phyloP scores from a whole-genome alignment of 2,329 filamentous ascomycete genomes.

The Aureobasidium sp. region DNA sequence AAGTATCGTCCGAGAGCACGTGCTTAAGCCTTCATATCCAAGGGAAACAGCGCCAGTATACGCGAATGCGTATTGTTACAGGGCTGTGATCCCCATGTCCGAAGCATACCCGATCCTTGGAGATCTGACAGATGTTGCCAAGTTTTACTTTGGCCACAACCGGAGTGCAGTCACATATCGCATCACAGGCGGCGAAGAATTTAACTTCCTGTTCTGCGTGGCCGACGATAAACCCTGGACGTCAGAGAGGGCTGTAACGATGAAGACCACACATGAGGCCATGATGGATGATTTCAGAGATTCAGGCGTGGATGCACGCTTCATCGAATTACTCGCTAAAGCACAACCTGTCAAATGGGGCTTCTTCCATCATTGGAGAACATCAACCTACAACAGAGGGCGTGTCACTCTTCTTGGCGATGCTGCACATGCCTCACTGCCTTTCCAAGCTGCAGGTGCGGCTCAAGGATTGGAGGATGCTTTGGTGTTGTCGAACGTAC shows the following conservation, averaged over 20 bases:
- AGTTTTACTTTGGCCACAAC: conserved; percentile 21
- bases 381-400: background rate
- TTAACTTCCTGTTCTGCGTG: background rate
- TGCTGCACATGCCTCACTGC: background rate
- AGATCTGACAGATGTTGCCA: conserved; percentile 22
- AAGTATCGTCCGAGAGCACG: conserved; percentile 17
- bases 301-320: background rate
- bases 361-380: background rate
- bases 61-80: conserved; percentile 22
- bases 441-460: conserved; percentile 1
- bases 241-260: background rate
- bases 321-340: background rate
- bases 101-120: conserved; percentile 31
- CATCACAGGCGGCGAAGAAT: conserved; percentile 1
- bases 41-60: conserved; percentile 21
- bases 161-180: conserved; percentile 7
- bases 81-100: conserved; percentile 25
- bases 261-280: background rate
- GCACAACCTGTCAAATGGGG: background rate
- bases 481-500: background rate
- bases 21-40: conserved; percentile 15
- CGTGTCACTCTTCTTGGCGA: background rate
- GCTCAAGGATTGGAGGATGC: conserved; percentile 2
- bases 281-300: conserved; percentile 5
- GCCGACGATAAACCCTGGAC: background rate